Conservation (phyloP, 257 asterid species). For the Nicotiana undulata region DNA sequence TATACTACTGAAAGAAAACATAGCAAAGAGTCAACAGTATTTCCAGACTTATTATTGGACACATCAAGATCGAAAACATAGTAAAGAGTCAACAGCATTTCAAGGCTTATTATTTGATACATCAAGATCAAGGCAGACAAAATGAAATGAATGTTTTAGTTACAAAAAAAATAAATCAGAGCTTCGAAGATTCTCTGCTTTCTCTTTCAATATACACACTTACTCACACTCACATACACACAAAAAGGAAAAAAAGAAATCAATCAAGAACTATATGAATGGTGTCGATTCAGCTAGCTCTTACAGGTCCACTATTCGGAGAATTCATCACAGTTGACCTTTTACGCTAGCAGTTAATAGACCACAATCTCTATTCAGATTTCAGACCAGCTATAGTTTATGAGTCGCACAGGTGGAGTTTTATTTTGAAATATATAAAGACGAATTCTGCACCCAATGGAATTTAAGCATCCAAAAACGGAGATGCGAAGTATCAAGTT, state of each 20-base stretch:
- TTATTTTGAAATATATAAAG: neutral
- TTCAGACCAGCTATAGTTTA: neutral
- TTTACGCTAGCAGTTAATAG: neutral
- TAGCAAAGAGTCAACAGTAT: neutral
- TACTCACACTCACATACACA: no score
- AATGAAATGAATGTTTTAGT: neutral
- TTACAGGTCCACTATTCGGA: neutral
- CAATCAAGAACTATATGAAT: neutral
- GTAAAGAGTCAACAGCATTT: neutral
- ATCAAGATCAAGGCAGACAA: neutral
- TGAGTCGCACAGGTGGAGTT: neutral
- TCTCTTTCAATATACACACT: no score
- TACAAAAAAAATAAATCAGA: neutral
- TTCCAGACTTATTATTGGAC: neutral
- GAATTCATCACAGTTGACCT: neutral
- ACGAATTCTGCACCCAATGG: neutral
- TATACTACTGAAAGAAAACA: neutral
- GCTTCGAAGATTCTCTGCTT: no score
- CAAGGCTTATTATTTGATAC: neutral
- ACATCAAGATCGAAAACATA: neutral
- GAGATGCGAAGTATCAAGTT: neutral
- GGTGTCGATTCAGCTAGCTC: neutral
- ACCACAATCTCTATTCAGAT: neutral
- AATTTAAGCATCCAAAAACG: neutral
- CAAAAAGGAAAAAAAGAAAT: neutral